Percentiles rank a stretch among this genome's conserved stretches.
Conservation (phyloP, 345 rosid species). For the Acer negundo region DNA sequence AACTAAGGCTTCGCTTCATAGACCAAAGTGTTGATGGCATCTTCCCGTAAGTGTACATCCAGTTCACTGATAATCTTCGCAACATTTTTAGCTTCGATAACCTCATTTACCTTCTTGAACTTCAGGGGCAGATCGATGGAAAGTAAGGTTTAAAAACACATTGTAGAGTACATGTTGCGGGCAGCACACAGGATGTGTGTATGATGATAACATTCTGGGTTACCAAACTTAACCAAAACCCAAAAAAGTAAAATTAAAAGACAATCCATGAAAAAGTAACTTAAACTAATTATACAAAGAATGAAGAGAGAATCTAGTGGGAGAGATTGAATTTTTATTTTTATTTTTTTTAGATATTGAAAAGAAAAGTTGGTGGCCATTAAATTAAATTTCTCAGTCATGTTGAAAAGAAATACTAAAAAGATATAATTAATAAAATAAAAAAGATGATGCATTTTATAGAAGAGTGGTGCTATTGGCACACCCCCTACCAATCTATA, state of each 20-base stretch:
- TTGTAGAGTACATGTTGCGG: slow-evolving; percentile 82
- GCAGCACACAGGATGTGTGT: slow-evolving; percentile 73
- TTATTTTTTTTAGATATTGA: neutral
- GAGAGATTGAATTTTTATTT: no score
- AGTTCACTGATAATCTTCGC: slow-evolving; percentile 72
- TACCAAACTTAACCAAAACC: neutral
- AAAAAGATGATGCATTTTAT: neutral
- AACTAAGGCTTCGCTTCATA: slow-evolving; percentile 80
- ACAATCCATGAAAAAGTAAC: neutral
- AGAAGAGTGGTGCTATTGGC: no score
- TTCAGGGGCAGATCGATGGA: slow-evolving; percentile 68
- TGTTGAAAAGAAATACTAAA: neutral
- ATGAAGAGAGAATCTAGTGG: no score
- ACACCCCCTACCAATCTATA: no score
- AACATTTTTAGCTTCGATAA: slow-evolving; percentile 73
- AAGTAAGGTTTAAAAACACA: slow-evolving; percentile 83
- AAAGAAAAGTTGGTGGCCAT: neutral
- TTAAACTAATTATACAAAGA: no score
- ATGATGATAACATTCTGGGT: slow-evolving; percentile 53
- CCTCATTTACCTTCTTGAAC: slow-evolving; percentile 55
- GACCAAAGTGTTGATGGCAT: slow-evolving; percentile 72
- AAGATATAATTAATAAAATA: no score
- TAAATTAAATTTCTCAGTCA: slow-evolving; percentile 8
- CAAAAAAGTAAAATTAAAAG: neutral
- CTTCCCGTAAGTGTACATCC: slow-evolving; percentile 50